These are phyloP conservation scores for Monilinia fructigena DNA, from an alignment of 2,329 filamentous ascomycete species.

Conservation along the genomic window DNA sequence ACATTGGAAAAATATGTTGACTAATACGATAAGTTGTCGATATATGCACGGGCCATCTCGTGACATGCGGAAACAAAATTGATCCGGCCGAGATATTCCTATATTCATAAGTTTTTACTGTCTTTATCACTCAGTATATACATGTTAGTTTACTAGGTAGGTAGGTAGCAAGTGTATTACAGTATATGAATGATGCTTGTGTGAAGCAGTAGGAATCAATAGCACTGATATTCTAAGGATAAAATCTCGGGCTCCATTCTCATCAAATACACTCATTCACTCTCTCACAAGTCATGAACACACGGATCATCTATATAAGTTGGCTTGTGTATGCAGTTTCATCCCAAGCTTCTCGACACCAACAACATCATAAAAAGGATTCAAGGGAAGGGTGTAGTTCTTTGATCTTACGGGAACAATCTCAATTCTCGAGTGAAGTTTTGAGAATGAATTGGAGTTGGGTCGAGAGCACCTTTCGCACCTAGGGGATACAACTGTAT, in stretches of 20 bases:
- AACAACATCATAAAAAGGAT: no score
- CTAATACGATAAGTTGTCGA: not conserved
- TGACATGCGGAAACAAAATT: not conserved
- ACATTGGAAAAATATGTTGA: constrained; percentile 1
- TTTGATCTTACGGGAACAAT: not conserved
- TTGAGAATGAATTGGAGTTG: not conserved
- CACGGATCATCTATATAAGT: no score
- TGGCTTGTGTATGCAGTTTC: not conserved
- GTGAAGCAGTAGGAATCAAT: not conserved
- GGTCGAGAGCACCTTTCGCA: not conserved
- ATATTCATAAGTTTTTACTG: not conserved
- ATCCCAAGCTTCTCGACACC: not conserved
- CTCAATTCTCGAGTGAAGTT: not conserved
- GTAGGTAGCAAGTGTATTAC: no score
- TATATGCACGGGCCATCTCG: not conserved
- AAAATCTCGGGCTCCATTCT: not conserved
- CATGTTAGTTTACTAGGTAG: no score
- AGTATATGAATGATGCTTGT: no score
- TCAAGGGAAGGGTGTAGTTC: not conserved
- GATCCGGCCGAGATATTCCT: not conserved
- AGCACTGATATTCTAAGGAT: no score
- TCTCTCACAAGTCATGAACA: no score
- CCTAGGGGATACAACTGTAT: no score
- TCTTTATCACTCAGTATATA: not conserved
- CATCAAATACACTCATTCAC: not conserved